phyloP scores from a whole-genome alignment of 2,329 filamentous ascomycete genomes.

The Colletotrichum trifolii region DNA sequence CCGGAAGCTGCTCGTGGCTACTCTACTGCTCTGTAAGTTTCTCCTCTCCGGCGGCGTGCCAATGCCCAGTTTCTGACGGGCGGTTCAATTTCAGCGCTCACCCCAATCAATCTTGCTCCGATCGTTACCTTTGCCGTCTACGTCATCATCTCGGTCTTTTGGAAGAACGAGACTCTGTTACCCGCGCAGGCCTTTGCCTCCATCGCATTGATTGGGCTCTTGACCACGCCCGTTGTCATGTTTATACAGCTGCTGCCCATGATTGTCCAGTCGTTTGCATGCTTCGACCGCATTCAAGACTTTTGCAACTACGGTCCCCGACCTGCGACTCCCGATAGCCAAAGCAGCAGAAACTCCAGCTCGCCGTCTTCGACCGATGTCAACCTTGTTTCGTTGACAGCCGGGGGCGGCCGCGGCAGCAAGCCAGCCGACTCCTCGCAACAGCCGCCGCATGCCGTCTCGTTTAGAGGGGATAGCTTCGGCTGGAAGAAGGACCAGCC shows the following conservation, averaged over 20 bases:
- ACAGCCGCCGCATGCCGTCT: not conserved
- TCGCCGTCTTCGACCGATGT: not conserved
- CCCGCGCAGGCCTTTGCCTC: conserved; percentile 40
- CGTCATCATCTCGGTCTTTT: conserved; percentile 40
- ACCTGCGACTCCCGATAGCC: not conserved
- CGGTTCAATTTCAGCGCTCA: conserved; percentile 26
- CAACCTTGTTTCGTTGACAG: not conserved
- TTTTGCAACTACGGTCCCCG: conserved; percentile 33
- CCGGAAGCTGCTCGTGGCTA: conserved; percentile 41
- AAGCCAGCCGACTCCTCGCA: too few relatives aligned
- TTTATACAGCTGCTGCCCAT: conserved; percentile 40
- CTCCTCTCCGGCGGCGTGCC: too few relatives aligned
- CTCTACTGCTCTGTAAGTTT: conserved; percentile 38
- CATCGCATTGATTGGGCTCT: conserved; percentile 38
- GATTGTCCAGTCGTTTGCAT: conserved; percentile 34
- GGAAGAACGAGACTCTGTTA: conserved; percentile 40
- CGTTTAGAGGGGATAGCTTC: conserved; percentile 3
- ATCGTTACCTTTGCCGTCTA: conserved; percentile 42
- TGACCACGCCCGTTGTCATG: conserved; percentile 37
- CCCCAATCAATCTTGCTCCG: conserved; percentile 39
- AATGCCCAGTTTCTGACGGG: not conserved
- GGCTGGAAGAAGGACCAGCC: conserved; percentile 19
- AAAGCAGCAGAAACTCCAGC: too few relatives aligned
- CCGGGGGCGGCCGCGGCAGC: too few relatives aligned
- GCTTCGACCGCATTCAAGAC: conserved; percentile 41